Evolutionary conservation across 768 basidiomycete species (phyloP), one percentile per base, ranked within the genome.

Genomic region (Rhodotorula kratochvilovae): DNA sequence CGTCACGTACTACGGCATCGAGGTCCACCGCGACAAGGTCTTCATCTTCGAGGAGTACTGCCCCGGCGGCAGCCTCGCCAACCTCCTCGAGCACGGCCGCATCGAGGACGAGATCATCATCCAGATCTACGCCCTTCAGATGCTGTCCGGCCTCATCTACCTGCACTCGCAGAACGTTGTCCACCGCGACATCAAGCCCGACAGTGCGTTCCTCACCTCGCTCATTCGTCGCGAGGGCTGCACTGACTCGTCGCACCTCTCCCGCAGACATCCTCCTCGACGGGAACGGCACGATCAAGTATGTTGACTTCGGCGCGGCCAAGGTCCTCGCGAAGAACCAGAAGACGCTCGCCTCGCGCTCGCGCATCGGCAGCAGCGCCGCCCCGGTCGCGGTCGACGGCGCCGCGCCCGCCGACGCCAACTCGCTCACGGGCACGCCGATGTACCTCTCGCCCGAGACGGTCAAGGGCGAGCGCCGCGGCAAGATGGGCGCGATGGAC

Each of bases 371-470:
- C 27, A 43, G 55, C 10, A 43, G 45, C n/a, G 86, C 85, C 66
- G 78, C 81, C n/a, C 76, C 77, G 31, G n/a, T 56, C 63, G 43
- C 29, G 11, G 21, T 25, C 33, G 63, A 43, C 46, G 45, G 31
- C 45, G 35, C 45, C 7, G 76, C 72, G n/a, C 53, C 79, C 2
- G 69, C 63, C 73, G 85, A 79, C 76, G 83, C 45, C 76, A 79
- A 71, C 63, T 75, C 90, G 90, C 82, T 99, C 45, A 96, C 94
- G 2, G 95, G 77, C 0, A 99, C 96, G 21, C 96, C 96, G 0
- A 98, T 98, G 95, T 98, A 99, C 81, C 97, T 99, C 92, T 96
- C 94, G 11, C 96, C 96, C 3, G 96, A 99, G 79, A 87, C 96
- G 64, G 98, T 99, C 83, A 91, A 95, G 82, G 96, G 90, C 76